These are phyloP conservation scores for Colletotrichum paranaense DNA, from an alignment of 2,329 filamentous ascomycete species.

Conservation along the genomic window DNA sequence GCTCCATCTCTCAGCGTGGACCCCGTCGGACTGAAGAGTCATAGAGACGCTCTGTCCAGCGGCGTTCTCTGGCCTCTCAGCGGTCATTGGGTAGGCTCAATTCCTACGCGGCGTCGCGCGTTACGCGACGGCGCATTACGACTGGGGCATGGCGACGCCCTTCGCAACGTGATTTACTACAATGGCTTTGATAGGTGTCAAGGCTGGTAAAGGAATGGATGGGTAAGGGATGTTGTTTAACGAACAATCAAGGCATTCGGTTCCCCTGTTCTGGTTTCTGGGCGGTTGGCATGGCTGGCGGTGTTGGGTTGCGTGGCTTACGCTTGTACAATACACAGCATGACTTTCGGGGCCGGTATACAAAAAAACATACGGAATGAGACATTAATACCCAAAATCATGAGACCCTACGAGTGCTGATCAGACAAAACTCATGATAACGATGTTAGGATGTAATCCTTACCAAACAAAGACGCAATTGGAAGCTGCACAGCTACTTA, in stretches of 20 bases:
- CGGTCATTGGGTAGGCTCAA: slow-evolving; percentile 41
- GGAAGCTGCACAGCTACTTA: too few species aligned
- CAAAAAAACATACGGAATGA: slow-evolving; percentile 36
- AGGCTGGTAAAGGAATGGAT: slow-evolving; percentile 25
- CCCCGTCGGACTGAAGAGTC: slow-evolving; percentile 54
- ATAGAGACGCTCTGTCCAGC: slow-evolving; percentile 41
- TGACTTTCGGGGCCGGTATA: slow-evolving; percentile 36
- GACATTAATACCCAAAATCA: slow-evolving; percentile 33
- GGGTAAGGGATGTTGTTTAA: slow-evolving; percentile 24
- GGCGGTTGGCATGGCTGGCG: slow-evolving; percentile 35
- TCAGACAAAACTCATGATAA: neutral
- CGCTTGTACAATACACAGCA: slow-evolving; percentile 36
- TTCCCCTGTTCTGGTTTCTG: slow-evolving; percentile 32
- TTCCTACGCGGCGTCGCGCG: slow-evolving; percentile 44
- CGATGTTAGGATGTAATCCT: neutral
- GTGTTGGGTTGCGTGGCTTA: slow-evolving; percentile 36
- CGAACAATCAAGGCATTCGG: slow-evolving; percentile 32
- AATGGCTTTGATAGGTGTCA: slow-evolving; percentile 33
- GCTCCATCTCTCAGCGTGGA: slow-evolving; percentile 47
- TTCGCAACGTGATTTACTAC: slow-evolving; percentile 29
- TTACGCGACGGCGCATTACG: slow-evolving; percentile 50
- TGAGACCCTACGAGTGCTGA: neutral
- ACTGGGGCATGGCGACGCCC: slow-evolving; percentile 53
- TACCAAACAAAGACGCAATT: too few species aligned
- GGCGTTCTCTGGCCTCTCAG: slow-evolving; percentile 34